Percentiles rank a stretch among this genome's conserved stretches.
Evolutionary conservation across 2,329 filamentous ascomycete genomes (phyloP).

Genomic region (Fonsecaea nubica): DNA sequence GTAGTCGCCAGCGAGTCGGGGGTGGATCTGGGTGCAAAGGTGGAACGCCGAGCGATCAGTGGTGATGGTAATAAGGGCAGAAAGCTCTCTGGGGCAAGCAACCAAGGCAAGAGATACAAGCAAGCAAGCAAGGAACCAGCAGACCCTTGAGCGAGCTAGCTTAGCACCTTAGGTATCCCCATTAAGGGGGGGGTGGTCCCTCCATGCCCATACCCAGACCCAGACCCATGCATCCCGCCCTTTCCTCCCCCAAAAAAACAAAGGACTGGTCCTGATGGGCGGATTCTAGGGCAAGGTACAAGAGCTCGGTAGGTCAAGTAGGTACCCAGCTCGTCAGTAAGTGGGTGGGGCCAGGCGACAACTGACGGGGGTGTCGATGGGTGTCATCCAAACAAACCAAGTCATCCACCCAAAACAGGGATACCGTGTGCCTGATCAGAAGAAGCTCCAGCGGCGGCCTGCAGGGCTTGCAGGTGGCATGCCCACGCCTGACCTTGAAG

Average conservation of each 20-base stretch:
- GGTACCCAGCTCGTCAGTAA: not conserved
- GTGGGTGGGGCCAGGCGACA: not conserved
- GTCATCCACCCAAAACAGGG: constrained; percentile 1
- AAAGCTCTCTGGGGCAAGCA: constrained; percentile 19
- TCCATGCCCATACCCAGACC: not conserved
- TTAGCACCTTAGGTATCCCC: not conserved
- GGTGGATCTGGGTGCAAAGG: constrained; percentile 5
- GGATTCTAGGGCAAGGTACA: not conserved
- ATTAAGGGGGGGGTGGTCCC: not conserved
- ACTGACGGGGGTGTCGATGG: not conserved
- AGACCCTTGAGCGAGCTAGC: not conserved
- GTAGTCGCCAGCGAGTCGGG: constrained; percentile 18
- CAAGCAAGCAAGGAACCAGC: constrained; percentile 13
- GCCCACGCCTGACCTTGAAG: not conserved
- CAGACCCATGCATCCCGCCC: not conserved
- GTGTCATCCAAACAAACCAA: not conserved
- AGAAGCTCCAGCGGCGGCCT: not conserved
- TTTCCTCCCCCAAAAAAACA: not conserved
- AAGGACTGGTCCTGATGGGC: not conserved
- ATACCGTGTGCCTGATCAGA: constrained; percentile 5
- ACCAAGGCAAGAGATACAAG: constrained; percentile 7
- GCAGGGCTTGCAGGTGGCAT: not conserved
- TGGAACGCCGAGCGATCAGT: not conserved
- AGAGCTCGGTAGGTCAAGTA: not conserved
- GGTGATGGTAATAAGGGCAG: not conserved